Evolutionary conservation across 331 rosid species (phyloP).

Genomic region (Stylosanthes scabra): DNA sequence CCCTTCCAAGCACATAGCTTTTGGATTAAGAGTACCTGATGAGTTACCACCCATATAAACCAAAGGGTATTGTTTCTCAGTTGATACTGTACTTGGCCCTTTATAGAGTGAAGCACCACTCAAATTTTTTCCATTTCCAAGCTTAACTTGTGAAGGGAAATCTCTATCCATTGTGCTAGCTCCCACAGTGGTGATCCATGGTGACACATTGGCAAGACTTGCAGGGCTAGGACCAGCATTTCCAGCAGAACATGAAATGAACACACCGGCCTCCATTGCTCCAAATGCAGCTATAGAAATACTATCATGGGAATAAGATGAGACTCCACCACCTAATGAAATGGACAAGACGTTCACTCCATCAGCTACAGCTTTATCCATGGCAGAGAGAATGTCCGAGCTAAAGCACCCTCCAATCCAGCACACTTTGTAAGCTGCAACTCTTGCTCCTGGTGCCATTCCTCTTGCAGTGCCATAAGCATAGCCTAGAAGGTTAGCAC

Average conservation of each 20-base stretch:
- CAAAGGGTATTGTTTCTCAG: constrained; percentile 57
- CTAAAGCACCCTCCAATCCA: constrained; percentile 84
- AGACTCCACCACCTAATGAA: constrained; percentile 77
- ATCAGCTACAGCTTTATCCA: constrained; percentile 71
- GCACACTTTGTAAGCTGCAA: constrained; percentile 80
- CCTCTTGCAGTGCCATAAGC: constrained; percentile 84
- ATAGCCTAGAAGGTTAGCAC: constrained; percentile 69
- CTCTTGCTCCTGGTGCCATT: constrained; percentile 76
- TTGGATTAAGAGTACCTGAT: constrained; percentile 56
- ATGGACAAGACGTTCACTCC: constrained; percentile 74
- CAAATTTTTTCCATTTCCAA: constrained; percentile 53
- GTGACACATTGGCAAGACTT: constrained; percentile 73
- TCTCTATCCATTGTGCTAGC: constrained; percentile 90
- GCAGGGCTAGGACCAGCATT: constrained; percentile 82
- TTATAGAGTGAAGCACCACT: constrained; percentile 69
- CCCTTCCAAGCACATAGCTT: constrained; percentile 76
- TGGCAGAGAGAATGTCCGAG: constrained; percentile 75
- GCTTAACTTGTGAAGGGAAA: constrained; percentile 65
- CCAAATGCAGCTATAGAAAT: constrained; percentile 77
- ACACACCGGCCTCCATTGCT: constrained; percentile 81
- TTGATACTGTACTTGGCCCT: constrained; percentile 48
- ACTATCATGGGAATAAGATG: constrained; percentile 69
- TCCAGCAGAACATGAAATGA: constrained; percentile 79
- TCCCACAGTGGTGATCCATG: constrained; percentile 84
- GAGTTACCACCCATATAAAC: constrained; percentile 65